phyloP scores from a whole-genome alignment of 305 asterid species.

The Petunia hybrid region DNA sequence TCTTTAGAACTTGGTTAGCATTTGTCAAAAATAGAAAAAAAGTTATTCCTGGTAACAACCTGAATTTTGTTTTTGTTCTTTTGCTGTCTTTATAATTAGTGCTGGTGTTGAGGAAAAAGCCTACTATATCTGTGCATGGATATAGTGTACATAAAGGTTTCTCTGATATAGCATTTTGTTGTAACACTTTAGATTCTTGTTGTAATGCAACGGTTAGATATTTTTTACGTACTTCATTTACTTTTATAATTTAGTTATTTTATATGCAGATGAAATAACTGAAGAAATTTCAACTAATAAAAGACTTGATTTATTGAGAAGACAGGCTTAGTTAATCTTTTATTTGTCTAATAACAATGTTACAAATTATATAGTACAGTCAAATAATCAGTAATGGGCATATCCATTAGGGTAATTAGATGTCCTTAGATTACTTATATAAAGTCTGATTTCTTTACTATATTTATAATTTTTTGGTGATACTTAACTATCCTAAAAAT shows the following conservation, averaged over 20 bases:
- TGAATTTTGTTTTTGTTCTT: not conserved
- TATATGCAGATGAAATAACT: not conserved
- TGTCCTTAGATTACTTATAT: not conserved
- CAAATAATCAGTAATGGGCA: not conserved
- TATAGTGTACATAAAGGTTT: slow-evolving; percentile 69
- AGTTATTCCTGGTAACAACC: not conserved
- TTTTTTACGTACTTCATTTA: not conserved
- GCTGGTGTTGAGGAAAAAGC: slow-evolving; percentile 77
- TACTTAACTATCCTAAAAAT: too few relatives aligned
- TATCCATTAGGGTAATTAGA: not conserved
- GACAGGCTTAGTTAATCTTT: not conserved
- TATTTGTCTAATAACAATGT: not conserved
- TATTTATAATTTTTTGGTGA: not conserved
- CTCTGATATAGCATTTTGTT: slow-evolving; percentile 81
- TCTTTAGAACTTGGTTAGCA: too few relatives aligned
- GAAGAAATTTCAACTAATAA: not conserved
- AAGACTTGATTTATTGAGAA: not conserved
- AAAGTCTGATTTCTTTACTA: not conserved
- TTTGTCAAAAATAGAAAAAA: too few relatives aligned
- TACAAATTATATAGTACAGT: not conserved
- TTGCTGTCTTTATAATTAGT: slow-evolving; percentile 42
- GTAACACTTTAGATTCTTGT: slow-evolving; percentile 29
- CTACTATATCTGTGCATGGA: slow-evolving; percentile 77
- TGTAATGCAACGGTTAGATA: slow-evolving; percentile 17
- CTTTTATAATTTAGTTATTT: too few relatives aligned